Base-by-base conservation (phyloP, 768 basidiomycete species). In the Kwoniella sp. region DNA sequence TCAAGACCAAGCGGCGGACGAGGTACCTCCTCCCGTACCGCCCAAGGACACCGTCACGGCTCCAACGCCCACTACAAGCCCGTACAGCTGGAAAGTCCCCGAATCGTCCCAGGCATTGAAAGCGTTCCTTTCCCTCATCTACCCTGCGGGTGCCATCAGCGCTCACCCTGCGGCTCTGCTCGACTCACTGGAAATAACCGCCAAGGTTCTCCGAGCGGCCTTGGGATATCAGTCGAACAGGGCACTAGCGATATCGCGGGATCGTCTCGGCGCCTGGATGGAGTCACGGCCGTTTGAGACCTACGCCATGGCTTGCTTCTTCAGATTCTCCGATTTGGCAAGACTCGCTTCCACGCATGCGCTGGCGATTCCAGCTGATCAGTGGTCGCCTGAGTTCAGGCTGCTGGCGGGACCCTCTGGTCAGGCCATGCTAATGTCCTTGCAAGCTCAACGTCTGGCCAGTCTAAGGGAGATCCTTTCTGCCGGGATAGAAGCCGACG, bases 141-240 rank as follows among this genome's bases (percentile, higher is more conserved):
- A 70, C 44, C 65, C 69, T 2, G 29, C 36, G 1, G 60, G 57
- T 17, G 53, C 55, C 17, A 55, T 60, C 40, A 36, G 43, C 19
- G 28, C 55, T 3, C 15, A 45, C 23, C 42, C 50, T 43, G 29
- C 32, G 1, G 40, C 28, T 9, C 17, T 38, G 12, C 43, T 65
- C 11, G 42, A 45, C 25, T 42, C 52, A 5, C 43, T 65, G 14
- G 59, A 67, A 19, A 34, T 65, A 14, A 65, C 65, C 12, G 53
- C 53, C 1, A 44, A 50, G 22, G 69, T 70, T 20, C 47, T 67
- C 28, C 43, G 65, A 12, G 65, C 69, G n/a, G 47, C 61, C 15
- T 37, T 70, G 45, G 69, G 69, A 3, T 70, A 70, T 50, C 69
- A 70, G 52, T 59, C 57, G n/a, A 19, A 47, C 17, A 65, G 63